phyloP scores from a whole-genome alignment of 805 yeast genomes.

The Candida methanosorbosa region DNA sequence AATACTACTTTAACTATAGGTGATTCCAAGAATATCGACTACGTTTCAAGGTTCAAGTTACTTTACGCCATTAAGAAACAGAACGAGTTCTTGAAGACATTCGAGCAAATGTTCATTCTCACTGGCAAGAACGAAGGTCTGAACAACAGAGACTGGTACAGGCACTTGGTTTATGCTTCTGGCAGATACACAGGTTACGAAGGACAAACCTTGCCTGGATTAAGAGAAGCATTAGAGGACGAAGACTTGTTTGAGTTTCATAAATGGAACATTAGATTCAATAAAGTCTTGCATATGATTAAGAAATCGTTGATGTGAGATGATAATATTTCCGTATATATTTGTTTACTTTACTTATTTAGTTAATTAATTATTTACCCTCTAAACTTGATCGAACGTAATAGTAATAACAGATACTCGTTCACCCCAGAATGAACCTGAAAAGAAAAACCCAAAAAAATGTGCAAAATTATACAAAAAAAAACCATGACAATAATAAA shows the following conservation, averaged over 20 bases:
- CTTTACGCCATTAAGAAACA: constrained; percentile 15
- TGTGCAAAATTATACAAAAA: too few species aligned
- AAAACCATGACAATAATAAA: too few species aligned
- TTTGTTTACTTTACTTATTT: too few species aligned
- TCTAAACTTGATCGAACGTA: too few species aligned
- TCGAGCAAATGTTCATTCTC: constrained; percentile 40
- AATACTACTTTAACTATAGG: too few species aligned
- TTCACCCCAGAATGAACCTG: too few species aligned
- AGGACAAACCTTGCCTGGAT: constrained; percentile 50
- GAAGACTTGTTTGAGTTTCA: constrained; percentile 25
- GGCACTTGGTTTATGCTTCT: constrained; percentile 50
- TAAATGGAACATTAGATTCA: constrained; percentile 22
- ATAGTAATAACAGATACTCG: too few species aligned
- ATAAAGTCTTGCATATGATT: neutral
- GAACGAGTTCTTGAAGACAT: constrained; percentile 30
- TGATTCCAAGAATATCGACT: constrained; percentile 15
- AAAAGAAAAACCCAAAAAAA: too few species aligned
- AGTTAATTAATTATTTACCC: too few species aligned
- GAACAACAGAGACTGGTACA: constrained; percentile 45
- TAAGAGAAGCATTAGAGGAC: constrained; percentile 47
- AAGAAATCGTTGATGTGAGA: too few species aligned
- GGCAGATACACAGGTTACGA: constrained; percentile 54
- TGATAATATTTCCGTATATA: too few species aligned
- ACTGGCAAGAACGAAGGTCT: constrained; percentile 41
- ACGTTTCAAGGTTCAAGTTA: constrained; percentile 19